A percentile compares a stretch with the other conserved stretches of the same genome.
phyloP scores from a whole-genome alignment of 306 rosid genomes.

The Rosa lucieae region DNA sequence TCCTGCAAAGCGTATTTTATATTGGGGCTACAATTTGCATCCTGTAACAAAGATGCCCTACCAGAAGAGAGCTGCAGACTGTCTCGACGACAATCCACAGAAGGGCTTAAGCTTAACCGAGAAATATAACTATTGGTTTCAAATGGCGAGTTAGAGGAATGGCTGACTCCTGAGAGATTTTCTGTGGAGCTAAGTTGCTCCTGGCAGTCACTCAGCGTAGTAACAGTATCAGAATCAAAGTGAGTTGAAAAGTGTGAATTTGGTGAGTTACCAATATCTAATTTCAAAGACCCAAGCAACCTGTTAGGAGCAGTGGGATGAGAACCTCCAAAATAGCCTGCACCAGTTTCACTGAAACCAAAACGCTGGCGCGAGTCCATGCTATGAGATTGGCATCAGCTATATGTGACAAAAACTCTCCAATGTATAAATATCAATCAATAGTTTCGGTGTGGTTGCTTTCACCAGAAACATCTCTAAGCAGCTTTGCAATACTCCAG shows the following conservation, averaged over 20 bases:
- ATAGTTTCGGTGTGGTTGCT: conserved; percentile 22
- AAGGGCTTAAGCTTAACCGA: conserved; percentile 36
- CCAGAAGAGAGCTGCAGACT: conserved; percentile 41
- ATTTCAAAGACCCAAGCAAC: conserved; percentile 60
- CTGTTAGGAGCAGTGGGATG: conserved; percentile 49
- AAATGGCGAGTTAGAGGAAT: conserved; percentile 48
- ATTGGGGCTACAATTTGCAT: conserved; percentile 43
- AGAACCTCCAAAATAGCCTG: conserved; percentile 59
- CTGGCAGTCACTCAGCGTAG: conserved; percentile 55
- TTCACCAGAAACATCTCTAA: neutral
- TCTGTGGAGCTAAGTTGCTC: conserved; percentile 65
- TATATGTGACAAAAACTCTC: conserved; percentile 16
- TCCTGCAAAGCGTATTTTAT: conserved; percentile 55
- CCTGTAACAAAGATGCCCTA: conserved; percentile 31
- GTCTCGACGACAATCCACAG: conserved; percentile 36
- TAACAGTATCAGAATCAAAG: conserved; percentile 58
- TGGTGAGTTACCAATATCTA: conserved; percentile 65
- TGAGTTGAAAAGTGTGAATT: conserved; percentile 54
- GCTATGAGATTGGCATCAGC: conserved; percentile 48
- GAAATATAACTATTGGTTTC: conserved; percentile 47
- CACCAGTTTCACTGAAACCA: conserved; percentile 46
- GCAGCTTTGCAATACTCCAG: conserved; percentile 5
- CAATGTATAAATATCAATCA: conserved; percentile 6
- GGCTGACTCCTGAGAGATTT: conserved; percentile 55
- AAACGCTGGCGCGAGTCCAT: conserved; percentile 80